Base-by-base conservation (phyloP, 495 filamentous ascomycete species). In the Letharia columbiana region DNA sequence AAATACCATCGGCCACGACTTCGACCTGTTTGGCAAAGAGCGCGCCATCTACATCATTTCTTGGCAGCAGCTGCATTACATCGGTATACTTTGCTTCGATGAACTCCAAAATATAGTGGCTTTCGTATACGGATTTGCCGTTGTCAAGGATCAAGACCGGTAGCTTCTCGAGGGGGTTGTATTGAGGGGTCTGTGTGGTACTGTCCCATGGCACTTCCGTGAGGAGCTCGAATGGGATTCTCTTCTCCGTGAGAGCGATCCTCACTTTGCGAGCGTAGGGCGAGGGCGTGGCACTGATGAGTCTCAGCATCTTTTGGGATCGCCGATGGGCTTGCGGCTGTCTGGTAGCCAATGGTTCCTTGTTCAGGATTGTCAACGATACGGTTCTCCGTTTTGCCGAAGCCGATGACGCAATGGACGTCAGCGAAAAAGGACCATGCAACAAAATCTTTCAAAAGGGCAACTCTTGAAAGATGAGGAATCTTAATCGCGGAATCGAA, bases 11-110 rank as follows among this genome's bases (percentile, higher is more conserved):
- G 0, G 64, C 64, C 39, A 61, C 56, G 18, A 66, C 56, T n/a
- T 66, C 23, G 18, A 66, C 37, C 42, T 66, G 33, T 40, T 61
- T 66, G 18, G 64, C 64, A 45, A 66, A 66, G 35, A 61, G 59
- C 23, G 64, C 57, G 20, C 23, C 64, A n/a, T 66, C 58, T 12
- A 56, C 49, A 33, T 40, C 37, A 17, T 40, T 44, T 18, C 40
- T 45, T 44, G 63, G 63, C 17, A 65, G 20, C 52, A 65, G 54
- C 41, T 28, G 50, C 40, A n/a, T 13, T 1, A n/a, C 45, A n/a
- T 40, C 31, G n/a, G 41, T 3, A 17, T 65, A 65, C 31, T 65
- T 59, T 44, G 50, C 33, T 61, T 66, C 64, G n/a, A 66, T 18
- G 28, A 40, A 66, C 20, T 66, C 64, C 15, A 61, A 50, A 8